Evolutionary conservation across 495 filamentous ascomycete genomes (phyloP).

Genomic region (Aspergillus saccharolyticus): DNA sequence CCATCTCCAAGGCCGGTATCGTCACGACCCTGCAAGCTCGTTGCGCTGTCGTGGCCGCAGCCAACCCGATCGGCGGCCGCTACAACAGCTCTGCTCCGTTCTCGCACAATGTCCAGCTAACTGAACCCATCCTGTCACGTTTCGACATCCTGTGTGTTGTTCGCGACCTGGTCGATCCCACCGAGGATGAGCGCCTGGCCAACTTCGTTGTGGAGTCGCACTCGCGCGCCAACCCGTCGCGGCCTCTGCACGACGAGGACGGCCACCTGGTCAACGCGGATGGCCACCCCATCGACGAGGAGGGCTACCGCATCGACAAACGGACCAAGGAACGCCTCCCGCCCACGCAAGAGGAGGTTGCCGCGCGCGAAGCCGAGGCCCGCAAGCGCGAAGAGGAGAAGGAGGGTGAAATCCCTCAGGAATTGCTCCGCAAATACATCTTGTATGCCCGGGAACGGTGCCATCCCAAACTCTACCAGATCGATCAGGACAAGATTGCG

Average conservation of each 20-base stretch:
- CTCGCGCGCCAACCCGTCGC: conserved; percentile 75
- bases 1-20: conserved; percentile 98
- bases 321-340: conserved; percentile 32
- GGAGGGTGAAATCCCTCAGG: conserved; percentile 82
- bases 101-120: conserved; percentile 92
- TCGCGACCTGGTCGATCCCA: conserved; percentile 92
- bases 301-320: conserved; percentile 40
- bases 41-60: conserved; percentile 93
- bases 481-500: conserved; percentile 96
- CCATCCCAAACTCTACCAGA: conserved; percentile 90
- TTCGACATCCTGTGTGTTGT: conserved; percentile 99
- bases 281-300: conserved; percentile 43
- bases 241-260: conserved; percentile 47
- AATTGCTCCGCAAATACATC: conserved; percentile 93
- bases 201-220: conserved; percentile 94
- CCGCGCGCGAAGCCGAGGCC: conserved; percentile 32
- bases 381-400: conserved; percentile 52
- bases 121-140: conserved; percentile 95
- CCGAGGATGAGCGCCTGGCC: conserved; percentile 91
- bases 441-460: conserved; percentile 90
- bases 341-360: conserved; percentile 30
- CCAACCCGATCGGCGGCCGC: conserved; percentile 92
- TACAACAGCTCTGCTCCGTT: conserved; percentile 97
- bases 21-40: conserved; percentile 97
- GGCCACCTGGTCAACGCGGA: conserved; percentile 62